Evolutionary conservation across 192 early-diverging fungal species (phyloP), one percentile per base, ranked within the genome.

Genomic region (Entomortierella lignicola): DNA sequence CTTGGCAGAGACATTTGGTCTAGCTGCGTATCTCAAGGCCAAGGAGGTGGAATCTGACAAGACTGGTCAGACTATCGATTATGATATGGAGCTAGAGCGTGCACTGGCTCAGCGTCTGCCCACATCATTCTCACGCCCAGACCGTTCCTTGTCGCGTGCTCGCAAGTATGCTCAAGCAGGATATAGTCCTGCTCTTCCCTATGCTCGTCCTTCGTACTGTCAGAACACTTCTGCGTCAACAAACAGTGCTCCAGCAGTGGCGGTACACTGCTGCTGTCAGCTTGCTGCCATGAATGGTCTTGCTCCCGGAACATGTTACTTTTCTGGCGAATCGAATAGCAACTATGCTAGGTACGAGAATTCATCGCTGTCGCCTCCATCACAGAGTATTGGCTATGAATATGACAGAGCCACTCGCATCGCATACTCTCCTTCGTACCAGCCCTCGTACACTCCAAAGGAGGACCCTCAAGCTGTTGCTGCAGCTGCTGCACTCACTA

Each of bases 151-250:
- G 26, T 64, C 74, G 34, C 74, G 74, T 12, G 74, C 74, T 11
- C 74, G 66, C 66, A 77, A 77, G 55, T 77, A 77, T 42, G 74
- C 74, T 17, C 74, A 77, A 43, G 74, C 74, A 15, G 74, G 74
- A 2, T 77, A 77, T 37, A 77, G 47, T 5, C 66, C 74, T 43
- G 37, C 66, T 8, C 43, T 77, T 41, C 74, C 74, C 17, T 77
- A 77, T 32, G 56, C 74, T 10, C 74, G 74, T 57, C 74, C 74
- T 25, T 57, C 72, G 2, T 54, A 77, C 55, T 77, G 74, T 30
- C 74, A 69, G 55, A 37, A 65, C 13, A 26, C 66, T 0, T 18
- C 37, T 0, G 15, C 26, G 18, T 12, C 66, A 20, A 15, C 41
- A n/a, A 29, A 29, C 30, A 34, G 41, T 32, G n/a, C 59, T 37